Base-by-base conservation (phyloP, 2,329 filamentous ascomycete genomes). In the Colletotrichum endophyticum region DNA sequence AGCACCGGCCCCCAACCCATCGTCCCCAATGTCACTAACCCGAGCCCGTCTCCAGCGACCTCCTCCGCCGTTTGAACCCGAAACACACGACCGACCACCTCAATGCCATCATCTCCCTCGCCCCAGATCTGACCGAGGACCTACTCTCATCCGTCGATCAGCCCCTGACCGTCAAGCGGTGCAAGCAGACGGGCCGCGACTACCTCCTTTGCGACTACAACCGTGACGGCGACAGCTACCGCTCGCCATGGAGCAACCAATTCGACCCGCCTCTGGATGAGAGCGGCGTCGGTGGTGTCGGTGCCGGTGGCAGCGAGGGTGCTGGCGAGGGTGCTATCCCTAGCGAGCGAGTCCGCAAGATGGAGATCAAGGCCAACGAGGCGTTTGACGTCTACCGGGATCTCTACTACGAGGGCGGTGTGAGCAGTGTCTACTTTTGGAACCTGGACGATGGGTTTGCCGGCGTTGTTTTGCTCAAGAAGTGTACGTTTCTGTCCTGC, bases 151-250 rank as follows among this genome's bases (percentile, higher is more conserved):
- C 96, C 28, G 97, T 99, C 81, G 97, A 99, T 87, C 96, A 99
- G 86, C 97, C 97, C 28, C 93, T 99, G 73, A 93, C 94, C 76
- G 91, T 98, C 78, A 93, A 94, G 81, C 94, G 95, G 79, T 99
- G 97, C 90, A 92, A 92, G 81, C 95, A 96, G 86, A 94, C 95
- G 36, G 95, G 96, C 81, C 95, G 96, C 80, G 97, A 99, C 87
- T 99, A 98, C 89, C 92, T 99, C 68, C 94, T 98, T 82, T 99
- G 97, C 90, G 97, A 99, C 91, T 99, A 99, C 91, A 99, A 99
- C 91, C 96, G 97, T 79, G 97, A 99, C 87, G 97, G 97, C 78
- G 96, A 98, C 88, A 98, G 95, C 87, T 98, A 98, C 91, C 94
- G 97, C 78, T 98, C 95, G 79, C 97, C 97, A n/a, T 99, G 97